These are phyloP conservation scores for Scopulariopsis brevicaulis DNA, from an alignment of 2,329 filamentous ascomycete genomes.

Conservation along the genomic window DNA sequence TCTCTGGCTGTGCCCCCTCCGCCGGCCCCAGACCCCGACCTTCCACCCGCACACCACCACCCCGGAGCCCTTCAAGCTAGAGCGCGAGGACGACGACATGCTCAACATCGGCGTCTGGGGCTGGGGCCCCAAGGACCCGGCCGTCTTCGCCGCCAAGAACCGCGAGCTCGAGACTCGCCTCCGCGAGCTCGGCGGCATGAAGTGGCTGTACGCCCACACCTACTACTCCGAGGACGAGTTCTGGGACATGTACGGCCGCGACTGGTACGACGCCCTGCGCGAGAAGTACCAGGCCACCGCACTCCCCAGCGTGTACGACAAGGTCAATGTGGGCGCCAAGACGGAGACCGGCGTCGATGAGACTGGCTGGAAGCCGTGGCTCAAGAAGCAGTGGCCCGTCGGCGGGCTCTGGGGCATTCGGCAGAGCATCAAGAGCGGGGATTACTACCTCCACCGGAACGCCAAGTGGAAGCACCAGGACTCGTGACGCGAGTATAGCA, in stretches of 20 bases:
- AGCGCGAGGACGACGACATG: conserved; percentile 19
- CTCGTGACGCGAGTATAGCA: not conserved
- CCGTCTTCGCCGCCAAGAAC: conserved; percentile 58
- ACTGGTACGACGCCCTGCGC: conserved; percentile 52
- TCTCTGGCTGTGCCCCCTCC: conserved; percentile 47
- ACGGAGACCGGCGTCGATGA: conserved; percentile 21
- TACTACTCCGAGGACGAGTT: conserved; percentile 69
- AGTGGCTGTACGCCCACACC: conserved; percentile 80
- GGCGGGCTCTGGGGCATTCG: conserved; percentile 48
- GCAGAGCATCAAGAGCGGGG: conserved; percentile 45
- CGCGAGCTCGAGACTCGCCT: conserved; percentile 60
- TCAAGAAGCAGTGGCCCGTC: conserved; percentile 40
- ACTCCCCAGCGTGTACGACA: conserved; percentile 60
- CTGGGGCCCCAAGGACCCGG: conserved; percentile 46
- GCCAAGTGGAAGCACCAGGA: conserved; percentile 42
- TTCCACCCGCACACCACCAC: conserved; percentile 41
- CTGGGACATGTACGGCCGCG: conserved; percentile 48
- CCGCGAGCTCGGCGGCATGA: conserved; percentile 59
- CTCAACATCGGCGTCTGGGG: conserved; percentile 71
- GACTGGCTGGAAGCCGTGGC: conserved; percentile 22
- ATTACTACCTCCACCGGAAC: conserved; percentile 40
- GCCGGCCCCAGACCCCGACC: conserved; percentile 33
- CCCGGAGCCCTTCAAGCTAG: conserved; percentile 11
- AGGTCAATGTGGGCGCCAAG: conserved; percentile 48
- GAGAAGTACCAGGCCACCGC: conserved; percentile 49